Percentiles rank a stretch among this genome's conserved stretches.
phyloP scores from a whole-genome alignment of 75 land plant species.

The Cupressus sempervirens region DNA sequence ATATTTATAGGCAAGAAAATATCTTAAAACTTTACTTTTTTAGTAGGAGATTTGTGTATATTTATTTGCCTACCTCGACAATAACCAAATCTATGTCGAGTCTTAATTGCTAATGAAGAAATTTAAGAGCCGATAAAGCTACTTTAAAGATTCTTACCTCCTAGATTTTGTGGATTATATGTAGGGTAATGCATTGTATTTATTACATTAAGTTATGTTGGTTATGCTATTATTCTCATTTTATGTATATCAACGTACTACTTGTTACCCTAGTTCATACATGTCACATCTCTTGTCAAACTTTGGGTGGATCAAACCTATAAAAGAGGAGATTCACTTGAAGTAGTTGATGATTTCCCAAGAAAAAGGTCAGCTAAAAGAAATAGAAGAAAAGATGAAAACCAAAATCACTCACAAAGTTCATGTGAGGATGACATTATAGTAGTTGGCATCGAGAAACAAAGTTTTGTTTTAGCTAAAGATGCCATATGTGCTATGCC shows the following conservation, averaged over 20 bases:
- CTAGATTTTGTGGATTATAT: neutral
- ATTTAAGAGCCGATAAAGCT: neutral
- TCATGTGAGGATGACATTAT: constrained; percentile 56
- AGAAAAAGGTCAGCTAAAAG: constrained; percentile 28
- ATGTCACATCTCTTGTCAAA: constrained; percentile 68
- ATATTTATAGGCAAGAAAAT: constrained; percentile 70
- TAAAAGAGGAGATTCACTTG: constrained; percentile 67
- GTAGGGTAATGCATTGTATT: constrained; percentile 88
- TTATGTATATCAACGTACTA: constrained; percentile 84
- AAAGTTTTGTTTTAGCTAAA: constrained; percentile 66
- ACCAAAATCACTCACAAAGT: constrained; percentile 33
- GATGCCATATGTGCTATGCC: constrained; percentile 80
- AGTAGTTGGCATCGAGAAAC: constrained; percentile 66
- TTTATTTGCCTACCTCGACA: neutral
- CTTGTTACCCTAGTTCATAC: constrained; percentile 94
- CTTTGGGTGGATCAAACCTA: constrained; percentile 64
- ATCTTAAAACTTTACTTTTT: neutral
- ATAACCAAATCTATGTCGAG: neutral
- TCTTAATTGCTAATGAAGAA: neutral
- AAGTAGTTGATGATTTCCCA: constrained; percentile 65
- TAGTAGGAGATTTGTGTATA: neutral
- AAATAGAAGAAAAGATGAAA: constrained; percentile 24
- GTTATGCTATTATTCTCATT: constrained; percentile 94
- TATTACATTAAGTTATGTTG: constrained; percentile 87
- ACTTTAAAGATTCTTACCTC: neutral